Conservation (phyloP, 805 yeast species). For the Starmerella roubikii region DNA sequence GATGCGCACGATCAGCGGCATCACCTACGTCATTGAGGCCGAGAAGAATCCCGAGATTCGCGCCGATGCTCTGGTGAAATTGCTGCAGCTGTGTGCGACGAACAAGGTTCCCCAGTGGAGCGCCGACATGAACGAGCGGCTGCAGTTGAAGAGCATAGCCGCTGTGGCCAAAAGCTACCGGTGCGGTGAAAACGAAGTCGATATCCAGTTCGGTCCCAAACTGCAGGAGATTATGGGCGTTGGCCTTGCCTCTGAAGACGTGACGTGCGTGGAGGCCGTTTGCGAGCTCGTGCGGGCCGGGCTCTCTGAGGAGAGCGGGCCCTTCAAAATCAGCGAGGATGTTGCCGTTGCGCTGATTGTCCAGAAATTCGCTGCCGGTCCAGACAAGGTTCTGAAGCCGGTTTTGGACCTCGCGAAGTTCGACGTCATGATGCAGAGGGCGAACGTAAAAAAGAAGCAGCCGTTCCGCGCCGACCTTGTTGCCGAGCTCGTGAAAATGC, state of each 20-base stretch:
- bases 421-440: slow-evolving; percentile 17
- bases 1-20: slow-evolving; percentile 25
- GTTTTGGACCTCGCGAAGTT: slow-evolving; percentile 24
- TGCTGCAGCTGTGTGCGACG: slow-evolving; percentile 6
- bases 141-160: slow-evolving; percentile 49
- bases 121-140: slow-evolving; percentile 30
- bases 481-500: not conserved
- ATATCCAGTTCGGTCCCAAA: slow-evolving; percentile 27
- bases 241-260: slow-evolving; percentile 32
- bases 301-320: slow-evolving; percentile 39
- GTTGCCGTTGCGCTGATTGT: slow-evolving; percentile 32
- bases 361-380: slow-evolving; percentile 24
- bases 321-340: slow-evolving; percentile 41
- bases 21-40: slow-evolving; percentile 25
- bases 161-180: slow-evolving; percentile 61
- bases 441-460: not conserved
- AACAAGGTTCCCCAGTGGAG: slow-evolving; percentile 14
- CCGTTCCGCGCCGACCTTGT: not conserved
- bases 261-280: slow-evolving; percentile 47
- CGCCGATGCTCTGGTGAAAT: slow-evolving; percentile 22
- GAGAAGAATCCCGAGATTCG: slow-evolving; percentile 18
- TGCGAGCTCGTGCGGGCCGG: slow-evolving; percentile 53
- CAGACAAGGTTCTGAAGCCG: slow-evolving; percentile 16
- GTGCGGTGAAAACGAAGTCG: slow-evolving; percentile 22
- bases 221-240: slow-evolving; percentile 32